phyloP scores from a whole-genome alignment of 495 filamentous ascomycete species.

The Penicillium antarcticum region DNA sequence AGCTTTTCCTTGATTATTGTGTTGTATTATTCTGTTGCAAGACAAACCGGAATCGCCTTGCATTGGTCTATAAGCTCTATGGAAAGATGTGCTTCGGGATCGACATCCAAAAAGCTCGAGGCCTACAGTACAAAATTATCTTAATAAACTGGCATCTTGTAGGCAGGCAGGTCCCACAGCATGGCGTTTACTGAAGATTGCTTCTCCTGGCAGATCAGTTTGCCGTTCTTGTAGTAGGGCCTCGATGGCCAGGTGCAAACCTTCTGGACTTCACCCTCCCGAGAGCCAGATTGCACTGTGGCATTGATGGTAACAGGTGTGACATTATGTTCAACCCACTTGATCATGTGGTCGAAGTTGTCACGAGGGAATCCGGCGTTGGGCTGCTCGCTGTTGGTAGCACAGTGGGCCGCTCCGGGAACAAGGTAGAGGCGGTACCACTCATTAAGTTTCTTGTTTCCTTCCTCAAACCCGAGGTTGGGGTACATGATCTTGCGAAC shows the following conservation, averaged over 20 bases:
- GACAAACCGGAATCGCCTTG: too few relatives aligned
- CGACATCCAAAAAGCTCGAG: too few relatives aligned
- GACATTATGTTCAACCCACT: conserved; percentile 47
- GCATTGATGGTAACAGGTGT: conserved; percentile 32
- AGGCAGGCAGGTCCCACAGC: conserved; percentile 1
- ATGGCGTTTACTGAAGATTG: conserved; percentile 17
- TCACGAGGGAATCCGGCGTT: conserved; percentile 36
- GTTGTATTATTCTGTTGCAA: too few relatives aligned
- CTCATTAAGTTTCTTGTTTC: conserved; percentile 28
- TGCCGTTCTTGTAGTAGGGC: conserved; percentile 35
- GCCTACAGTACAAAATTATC: too few relatives aligned
- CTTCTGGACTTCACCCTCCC: conserved; percentile 30
- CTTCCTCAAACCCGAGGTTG: conserved; percentile 21
- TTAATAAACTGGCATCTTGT: not conserved
- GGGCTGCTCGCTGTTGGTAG: conserved; percentile 26
- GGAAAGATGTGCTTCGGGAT: too few relatives aligned
- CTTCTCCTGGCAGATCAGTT: conserved; percentile 1
- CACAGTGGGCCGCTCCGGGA: conserved; percentile 40
- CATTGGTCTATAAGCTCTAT: too few relatives aligned
- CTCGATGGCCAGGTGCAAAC: conserved; percentile 45
- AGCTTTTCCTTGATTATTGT: too few relatives aligned
- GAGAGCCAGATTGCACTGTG: conserved; percentile 20
- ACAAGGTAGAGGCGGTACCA: conserved; percentile 43
- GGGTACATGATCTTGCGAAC: conserved; percentile 41
- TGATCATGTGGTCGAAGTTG: conserved; percentile 32